Base-by-base conservation (phyloP, 2,329 filamentous ascomycete genomes). In the Phaeosphaeriaceae sp. region DNA sequence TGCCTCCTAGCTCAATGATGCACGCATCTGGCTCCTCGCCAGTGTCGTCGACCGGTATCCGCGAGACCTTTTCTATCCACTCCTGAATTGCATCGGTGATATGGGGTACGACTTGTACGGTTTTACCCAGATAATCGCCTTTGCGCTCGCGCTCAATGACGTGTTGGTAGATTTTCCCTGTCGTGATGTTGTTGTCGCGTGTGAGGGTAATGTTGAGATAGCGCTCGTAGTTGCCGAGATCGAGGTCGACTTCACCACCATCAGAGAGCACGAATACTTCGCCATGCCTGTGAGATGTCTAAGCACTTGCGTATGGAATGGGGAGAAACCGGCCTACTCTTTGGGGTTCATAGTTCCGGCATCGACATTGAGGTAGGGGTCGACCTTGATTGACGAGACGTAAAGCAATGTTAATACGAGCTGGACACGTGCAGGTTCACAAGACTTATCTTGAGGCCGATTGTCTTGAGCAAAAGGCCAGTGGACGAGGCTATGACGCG, bases 121-220 rank as follows among this genome's bases (percentile, higher is more conserved):
- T 92, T 73, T 88, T 87, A 59, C 93, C 93, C 11, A 97, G 83
- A 66, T 96, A 97, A 71, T 94, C 87, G 46, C 86, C 86, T 54
- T 77, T 76, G 58, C 86, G 79, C 75, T 88, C 86, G 54, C 84
- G 85, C 67, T 92, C 85, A 64, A 96, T 92, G 45, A 97, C 92
- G 65, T 89, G 85, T 68, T 90, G 83, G 77, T 97, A 97, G 62
- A 97, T 91, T 79, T 97, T 97, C 70, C 94, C 94, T 5, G 93
- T 96, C 3, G 94, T 99, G 75, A 99, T 96, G 76, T 97, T 97
- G 79, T 93, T 91, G 63, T 96, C 92, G 54, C 87, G 82, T 7
- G 86, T 90, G 53, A 97, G 81, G 46, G 87, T 89, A 58, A 93
- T 87, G 67, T 87, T 87, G 46, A 96, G 86, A 71, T 96, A 96